phyloP scores from a whole-genome alignment of 192 early-diverging fungal species.

The Spizellomyces punctatus region DNA sequence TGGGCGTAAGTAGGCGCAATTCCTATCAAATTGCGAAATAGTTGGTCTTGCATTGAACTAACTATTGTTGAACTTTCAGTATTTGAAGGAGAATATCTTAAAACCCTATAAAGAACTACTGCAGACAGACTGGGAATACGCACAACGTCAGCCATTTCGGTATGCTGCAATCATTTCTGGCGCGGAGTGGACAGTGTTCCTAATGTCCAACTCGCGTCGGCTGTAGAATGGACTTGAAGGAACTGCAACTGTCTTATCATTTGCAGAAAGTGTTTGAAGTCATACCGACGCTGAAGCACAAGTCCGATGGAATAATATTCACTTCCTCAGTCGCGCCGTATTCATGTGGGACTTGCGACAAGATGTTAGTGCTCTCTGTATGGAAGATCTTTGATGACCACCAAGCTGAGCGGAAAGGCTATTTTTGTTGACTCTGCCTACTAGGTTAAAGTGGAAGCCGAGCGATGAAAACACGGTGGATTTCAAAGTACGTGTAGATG shows the following conservation, averaged over 20 bases:
- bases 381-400: conserved; percentile 8
- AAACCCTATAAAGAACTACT: conserved; percentile 62
- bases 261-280: conserved; percentile 58
- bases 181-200: background rate
- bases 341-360: conserved; percentile 52
- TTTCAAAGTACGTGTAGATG: conserved; percentile 46
- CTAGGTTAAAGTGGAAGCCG: conserved; percentile 68
- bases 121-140: conserved; percentile 37
- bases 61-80: conserved; percentile 37
- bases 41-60: background rate
- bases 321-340: conserved; percentile 59
- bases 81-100: conserved; percentile 65
- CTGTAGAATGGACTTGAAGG: conserved; percentile 53
- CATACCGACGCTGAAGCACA: conserved; percentile 66
- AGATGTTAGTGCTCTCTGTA: conserved; percentile 42
- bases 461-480: conserved; percentile 61
- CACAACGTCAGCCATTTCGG: conserved; percentile 56
- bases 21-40: background rate
- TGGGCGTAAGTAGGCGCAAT: conserved; percentile 60
- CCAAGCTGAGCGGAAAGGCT: no score
- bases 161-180: conserved; percentile 21
- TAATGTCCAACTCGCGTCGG: background rate
- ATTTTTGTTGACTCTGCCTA: background rate
- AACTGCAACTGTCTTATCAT: conserved; percentile 50
- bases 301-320: conserved; percentile 74